phyloP scores from a whole-genome alignment of 2,329 filamentous ascomycete species.

The Arthrinium puccinioides region DNA sequence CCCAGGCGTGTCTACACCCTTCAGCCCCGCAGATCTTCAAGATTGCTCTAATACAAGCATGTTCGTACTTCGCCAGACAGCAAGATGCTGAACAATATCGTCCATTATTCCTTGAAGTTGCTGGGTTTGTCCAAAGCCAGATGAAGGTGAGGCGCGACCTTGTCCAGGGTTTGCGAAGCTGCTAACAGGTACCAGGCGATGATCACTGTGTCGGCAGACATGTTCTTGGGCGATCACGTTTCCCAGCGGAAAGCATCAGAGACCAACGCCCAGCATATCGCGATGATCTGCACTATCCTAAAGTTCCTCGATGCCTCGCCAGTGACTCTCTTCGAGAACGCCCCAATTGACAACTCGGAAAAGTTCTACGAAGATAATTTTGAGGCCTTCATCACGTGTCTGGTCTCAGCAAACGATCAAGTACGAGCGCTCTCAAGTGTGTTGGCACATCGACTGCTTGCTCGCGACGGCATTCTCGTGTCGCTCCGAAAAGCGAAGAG shows the following conservation, averaged over 20 bases:
- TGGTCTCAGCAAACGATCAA: constrained; percentile 43
- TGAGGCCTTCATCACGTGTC: constrained; percentile 44
- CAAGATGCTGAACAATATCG: constrained; percentile 40
- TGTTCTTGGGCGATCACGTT: constrained; percentile 30
- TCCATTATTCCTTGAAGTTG: constrained; percentile 46
- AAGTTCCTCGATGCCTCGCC: constrained; percentile 51
- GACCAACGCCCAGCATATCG: constrained; percentile 26
- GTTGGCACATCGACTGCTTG: constrained; percentile 42
- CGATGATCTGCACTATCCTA: constrained; percentile 45
- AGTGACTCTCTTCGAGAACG: constrained; percentile 36
- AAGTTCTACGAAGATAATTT: constrained; percentile 38
- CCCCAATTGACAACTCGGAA: constrained; percentile 25
- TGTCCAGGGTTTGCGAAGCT: background rate
- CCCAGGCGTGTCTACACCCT: constrained; percentile 48
- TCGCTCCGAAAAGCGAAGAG: constrained; percentile 27
- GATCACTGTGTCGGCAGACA: constrained; percentile 28
- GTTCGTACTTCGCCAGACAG: constrained; percentile 53
- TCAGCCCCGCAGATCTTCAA: constrained; percentile 53
- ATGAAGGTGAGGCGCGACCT: constrained; percentile 46
- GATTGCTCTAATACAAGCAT: constrained; percentile 54
- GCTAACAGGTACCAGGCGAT: constrained; percentile 24
- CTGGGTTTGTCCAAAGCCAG: constrained; percentile 49
- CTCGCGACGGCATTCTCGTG: constrained; percentile 26
- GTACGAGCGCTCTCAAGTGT: constrained; percentile 40
- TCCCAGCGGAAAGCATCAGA: constrained; percentile 32